Evolutionary conservation across 352 stramenopile genomes (phyloP), one percentile per base, ranked within the genome.

Genomic region (Phytopythium sindhum): DNA sequence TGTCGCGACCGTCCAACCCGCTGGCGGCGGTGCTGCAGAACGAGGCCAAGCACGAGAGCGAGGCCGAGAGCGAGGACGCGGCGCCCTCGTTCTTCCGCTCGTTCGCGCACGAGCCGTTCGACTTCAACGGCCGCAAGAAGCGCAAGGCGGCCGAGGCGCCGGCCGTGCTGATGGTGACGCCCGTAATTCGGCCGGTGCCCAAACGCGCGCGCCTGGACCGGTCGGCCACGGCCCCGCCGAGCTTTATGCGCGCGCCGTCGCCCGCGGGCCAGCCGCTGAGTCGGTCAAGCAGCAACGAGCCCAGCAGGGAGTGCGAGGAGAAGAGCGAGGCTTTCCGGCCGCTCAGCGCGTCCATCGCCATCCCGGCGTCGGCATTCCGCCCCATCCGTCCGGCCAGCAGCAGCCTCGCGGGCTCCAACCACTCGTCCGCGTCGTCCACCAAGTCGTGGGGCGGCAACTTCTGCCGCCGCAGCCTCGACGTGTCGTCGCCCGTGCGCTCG

Each of bases 381-480:
- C 74, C 72, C n/a, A 81, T 77, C 23, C 65, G 44, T 59, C 62
- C 5, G 67, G 74, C n/a, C 62, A 37, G 19, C 64, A 72, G n/a
- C 60, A 61, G 15, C 63, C 15, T 72, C 67, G 28, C 73, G 57
- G 60, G 23, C 9, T 68, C 60, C 59, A 63, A 47, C 19, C 62
- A 47, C 53, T 84, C 67, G 63, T 81, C 61, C 14, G 75, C 66
- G 26, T 85, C 81, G 1, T 88, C 80, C n/a, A 75, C 81, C 58
- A 83, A 81, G 60, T 81, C 83, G 39, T 80, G 70, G 78, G 53
- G 70, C 26, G 76, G 82, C 52, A 75, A 79, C 55, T 89, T 90
- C 64, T 90, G 81, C 42, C 81, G 83, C 37, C 79, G 75, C 62
- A 90, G 83, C 47, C 59, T 89, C 14, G 81, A 89, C 59, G 83